phyloP scores from a whole-genome alignment of 176 grass and related monocot species.

The Musa beccarii region DNA sequence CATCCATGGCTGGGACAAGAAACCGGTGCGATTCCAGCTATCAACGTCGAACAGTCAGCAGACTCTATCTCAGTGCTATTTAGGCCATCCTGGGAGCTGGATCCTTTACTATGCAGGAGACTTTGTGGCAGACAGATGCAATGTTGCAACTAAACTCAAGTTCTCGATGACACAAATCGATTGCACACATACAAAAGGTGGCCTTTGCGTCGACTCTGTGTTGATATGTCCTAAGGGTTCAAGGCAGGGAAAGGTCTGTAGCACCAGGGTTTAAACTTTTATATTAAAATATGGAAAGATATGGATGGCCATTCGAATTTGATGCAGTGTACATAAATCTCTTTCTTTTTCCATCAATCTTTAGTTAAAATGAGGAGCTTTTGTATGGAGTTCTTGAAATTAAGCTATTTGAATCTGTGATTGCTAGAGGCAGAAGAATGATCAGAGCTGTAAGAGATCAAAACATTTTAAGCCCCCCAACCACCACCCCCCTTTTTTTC shows the following conservation, averaged over 20 bases:
- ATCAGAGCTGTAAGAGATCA: too few species aligned
- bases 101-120: slow-evolving; percentile 66
- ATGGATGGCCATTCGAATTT: too few species aligned
- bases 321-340: too few species aligned
- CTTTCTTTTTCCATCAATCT: too few species aligned
- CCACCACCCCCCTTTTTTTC: too few species aligned
- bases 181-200: slow-evolving; percentile 89
- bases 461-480: too few species aligned
- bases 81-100: slow-evolving; percentile 64
- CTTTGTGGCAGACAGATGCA: slow-evolving; percentile 43
- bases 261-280: background rate
- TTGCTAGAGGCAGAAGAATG: too few species aligned
- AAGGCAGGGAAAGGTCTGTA: slow-evolving; percentile 28
- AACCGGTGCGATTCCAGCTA: slow-evolving; percentile 77
- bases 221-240: slow-evolving; percentile 66
- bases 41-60: slow-evolving; percentile 61
- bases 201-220: slow-evolving; percentile 63
- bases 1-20: slow-evolving; percentile 78
- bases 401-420: too few species aligned
- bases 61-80: slow-evolving; percentile 43
- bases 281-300: background rate
- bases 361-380: too few species aligned
- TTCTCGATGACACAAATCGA: slow-evolving; percentile 93
- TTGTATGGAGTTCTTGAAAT: too few species aligned
- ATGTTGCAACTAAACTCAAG: slow-evolving; percentile 52